A percentile compares a stretch with the other conserved stretches of the same genome.
Conservation (phyloP, 495 filamentous ascomycete species). For the Neurospora discreta region DNA sequence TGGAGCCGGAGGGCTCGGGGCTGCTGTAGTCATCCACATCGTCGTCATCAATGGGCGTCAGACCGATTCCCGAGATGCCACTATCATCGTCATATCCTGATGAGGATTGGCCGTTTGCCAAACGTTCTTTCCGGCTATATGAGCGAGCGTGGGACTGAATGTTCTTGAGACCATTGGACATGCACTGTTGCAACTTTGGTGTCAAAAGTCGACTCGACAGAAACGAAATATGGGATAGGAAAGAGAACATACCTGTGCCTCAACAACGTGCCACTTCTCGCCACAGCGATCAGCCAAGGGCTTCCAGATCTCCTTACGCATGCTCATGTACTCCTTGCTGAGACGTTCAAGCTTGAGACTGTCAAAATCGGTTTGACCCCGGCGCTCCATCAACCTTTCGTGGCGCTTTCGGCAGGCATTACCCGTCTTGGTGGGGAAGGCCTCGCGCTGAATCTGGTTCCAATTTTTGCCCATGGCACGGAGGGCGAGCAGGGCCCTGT, state of each 20-base stretch:
- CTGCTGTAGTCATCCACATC: slow-evolving; percentile 34
- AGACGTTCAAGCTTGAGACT: slow-evolving; percentile 52
- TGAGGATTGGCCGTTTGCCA: slow-evolving; percentile 30
- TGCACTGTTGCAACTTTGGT: slow-evolving; percentile 27
- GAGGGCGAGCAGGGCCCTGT: slow-evolving; percentile 49
- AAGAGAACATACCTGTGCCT: slow-evolving; percentile 40
- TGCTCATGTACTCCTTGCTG: slow-evolving; percentile 54
- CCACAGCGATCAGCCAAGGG: slow-evolving; percentile 48
- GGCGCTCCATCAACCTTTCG: slow-evolving; percentile 60
- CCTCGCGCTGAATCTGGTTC: slow-evolving; percentile 54
- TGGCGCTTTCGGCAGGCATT: slow-evolving; percentile 74
- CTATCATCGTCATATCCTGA: slow-evolving; percentile 39
- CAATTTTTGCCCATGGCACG: slow-evolving; percentile 58
- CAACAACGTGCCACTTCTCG: slow-evolving; percentile 60
- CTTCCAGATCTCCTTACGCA: slow-evolving; percentile 63
- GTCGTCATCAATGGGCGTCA: slow-evolving; percentile 40
- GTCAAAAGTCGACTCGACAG: no score
- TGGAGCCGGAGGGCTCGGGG: slow-evolving; percentile 23
- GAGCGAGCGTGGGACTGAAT: slow-evolving; percentile 42
- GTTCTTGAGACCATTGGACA: slow-evolving; percentile 49
- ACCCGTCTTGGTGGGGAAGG: slow-evolving; percentile 61
- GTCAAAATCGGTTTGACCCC: slow-evolving; percentile 57
- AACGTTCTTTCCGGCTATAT: slow-evolving; percentile 38
- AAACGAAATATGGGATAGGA: no score
- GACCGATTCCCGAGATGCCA: slow-evolving; percentile 36